Conservation (phyloP, 176 grass and related monocot genomes). For the Avena sativa region DNA sequence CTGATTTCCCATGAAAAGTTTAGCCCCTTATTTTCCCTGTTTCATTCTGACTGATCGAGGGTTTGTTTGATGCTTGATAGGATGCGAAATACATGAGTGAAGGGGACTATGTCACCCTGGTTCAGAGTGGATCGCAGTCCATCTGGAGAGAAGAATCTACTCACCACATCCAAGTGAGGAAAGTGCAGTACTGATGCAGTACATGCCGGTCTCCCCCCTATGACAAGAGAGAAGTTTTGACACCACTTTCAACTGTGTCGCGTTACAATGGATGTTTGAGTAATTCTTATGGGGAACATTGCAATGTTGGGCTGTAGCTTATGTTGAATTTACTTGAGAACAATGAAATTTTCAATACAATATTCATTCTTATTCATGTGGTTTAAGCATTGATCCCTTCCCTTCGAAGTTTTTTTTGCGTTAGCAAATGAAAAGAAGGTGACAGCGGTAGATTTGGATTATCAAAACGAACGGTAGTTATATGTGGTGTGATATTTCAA, state of each 20-base stretch:
- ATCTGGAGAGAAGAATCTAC: slow-evolving; percentile 93
- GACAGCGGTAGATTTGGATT: neutral
- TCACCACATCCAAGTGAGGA: slow-evolving; percentile 95
- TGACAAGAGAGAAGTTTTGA: slow-evolving; percentile 51
- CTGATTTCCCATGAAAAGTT: slow-evolving; percentile 7
- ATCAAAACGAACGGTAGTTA: neutral
- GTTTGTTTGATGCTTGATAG: slow-evolving; percentile 49
- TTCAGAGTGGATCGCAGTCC: slow-evolving; percentile 87
- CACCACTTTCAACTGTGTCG: neutral
- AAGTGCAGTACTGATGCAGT: slow-evolving; percentile 54
- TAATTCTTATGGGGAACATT: slow-evolving; percentile 37
- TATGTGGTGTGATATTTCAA: neutral
- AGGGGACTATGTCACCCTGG: slow-evolving; percentile 87
- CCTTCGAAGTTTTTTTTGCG: neutral
- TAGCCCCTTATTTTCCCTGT: neutral
- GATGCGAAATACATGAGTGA: slow-evolving; percentile 61
- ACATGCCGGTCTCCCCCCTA: neutral
- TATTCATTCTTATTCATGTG: slow-evolving; percentile 38
- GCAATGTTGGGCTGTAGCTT: slow-evolving; percentile 28
- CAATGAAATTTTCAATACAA: neutral
- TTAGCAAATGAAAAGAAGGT: slow-evolving; percentile 2
- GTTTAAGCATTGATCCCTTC: neutral
- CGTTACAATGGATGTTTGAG: neutral
- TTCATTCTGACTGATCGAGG: slow-evolving; percentile 31
- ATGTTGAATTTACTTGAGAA: slow-evolving; percentile 46